Evolutionary conservation across 169 alveolate genomes (phyloP).

Genomic region (Perkinsus chesapeaki): DNA sequence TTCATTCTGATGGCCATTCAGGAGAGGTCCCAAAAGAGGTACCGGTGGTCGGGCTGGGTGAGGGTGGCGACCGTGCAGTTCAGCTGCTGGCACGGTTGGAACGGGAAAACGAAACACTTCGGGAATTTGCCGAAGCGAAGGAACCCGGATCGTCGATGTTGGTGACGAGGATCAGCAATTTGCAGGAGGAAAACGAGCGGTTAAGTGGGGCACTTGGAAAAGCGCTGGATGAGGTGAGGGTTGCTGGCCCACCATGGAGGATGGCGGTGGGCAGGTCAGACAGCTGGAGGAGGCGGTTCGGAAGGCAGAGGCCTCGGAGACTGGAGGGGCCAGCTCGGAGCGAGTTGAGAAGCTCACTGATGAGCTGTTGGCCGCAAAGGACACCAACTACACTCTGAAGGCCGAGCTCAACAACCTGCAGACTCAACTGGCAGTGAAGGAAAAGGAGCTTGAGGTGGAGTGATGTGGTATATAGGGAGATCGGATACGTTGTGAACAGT

Average conservation of each 20-base stretch:
- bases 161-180: background rate
- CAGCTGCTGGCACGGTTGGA: background rate
- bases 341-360: background rate
- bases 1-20: background rate
- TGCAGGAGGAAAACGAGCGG: background rate
- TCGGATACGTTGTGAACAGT: background rate
- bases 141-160: background rate
- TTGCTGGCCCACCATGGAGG: background rate
- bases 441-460: background rate
- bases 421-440: background rate
- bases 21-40: background rate
- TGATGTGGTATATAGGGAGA: background rate
- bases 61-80: background rate
- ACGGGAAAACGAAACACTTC: background rate
- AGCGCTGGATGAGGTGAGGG: background rate
- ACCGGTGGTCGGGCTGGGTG: background rate
- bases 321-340: background rate
- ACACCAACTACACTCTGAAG: background rate
- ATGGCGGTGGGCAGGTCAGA: background rate
- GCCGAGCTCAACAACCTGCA: background rate
- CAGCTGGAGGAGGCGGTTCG: background rate
- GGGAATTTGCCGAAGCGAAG: background rate
- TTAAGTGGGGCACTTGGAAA: background rate
- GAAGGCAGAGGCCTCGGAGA: background rate
- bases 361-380: background rate